phyloP scores from a whole-genome alignment of 1,284 basidiomycete genomes.

The Bondarzewia mesenterica region DNA sequence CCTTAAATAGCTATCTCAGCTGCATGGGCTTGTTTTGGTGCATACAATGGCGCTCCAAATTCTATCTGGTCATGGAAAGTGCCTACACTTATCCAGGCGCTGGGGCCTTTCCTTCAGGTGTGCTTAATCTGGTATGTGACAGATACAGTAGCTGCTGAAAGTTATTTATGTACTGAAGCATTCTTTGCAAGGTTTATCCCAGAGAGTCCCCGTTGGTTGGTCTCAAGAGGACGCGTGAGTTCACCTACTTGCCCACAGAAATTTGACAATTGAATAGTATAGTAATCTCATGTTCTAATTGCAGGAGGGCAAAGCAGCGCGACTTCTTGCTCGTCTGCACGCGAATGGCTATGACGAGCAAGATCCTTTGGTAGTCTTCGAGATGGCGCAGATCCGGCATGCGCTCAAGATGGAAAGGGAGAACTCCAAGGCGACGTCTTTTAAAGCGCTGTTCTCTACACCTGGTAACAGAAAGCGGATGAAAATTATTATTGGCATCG shows the following conservation, averaged over 20 bases:
- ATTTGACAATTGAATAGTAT: neutral
- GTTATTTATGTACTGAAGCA: neutral
- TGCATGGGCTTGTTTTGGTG: slow-evolving; percentile 46
- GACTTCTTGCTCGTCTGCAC: slow-evolving; percentile 57
- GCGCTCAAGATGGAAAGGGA: slow-evolving; percentile 53
- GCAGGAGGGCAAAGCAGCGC: slow-evolving; percentile 43
- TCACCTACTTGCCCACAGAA: neutral
- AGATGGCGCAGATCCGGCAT: slow-evolving; percentile 55
- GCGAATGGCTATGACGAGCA: slow-evolving; percentile 41
- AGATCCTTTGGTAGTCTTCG: slow-evolving; percentile 49
- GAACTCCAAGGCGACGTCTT: slow-evolving; percentile 37
- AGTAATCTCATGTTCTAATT: neutral
- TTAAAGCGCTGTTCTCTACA: slow-evolving; percentile 41
- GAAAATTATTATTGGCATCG: slow-evolving; percentile 48
- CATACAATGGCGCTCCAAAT: slow-evolving; percentile 36
- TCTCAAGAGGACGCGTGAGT: slow-evolving; percentile 49
- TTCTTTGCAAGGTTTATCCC: slow-evolving; percentile 46
- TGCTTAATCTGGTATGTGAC: slow-evolving; percentile 36
- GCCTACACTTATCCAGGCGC: slow-evolving; percentile 60
- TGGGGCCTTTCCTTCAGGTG: slow-evolving; percentile 57
- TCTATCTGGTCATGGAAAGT: slow-evolving; percentile 60
- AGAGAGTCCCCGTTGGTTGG: slow-evolving; percentile 62
- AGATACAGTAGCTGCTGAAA: neutral
- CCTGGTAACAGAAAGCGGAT: slow-evolving; percentile 54
- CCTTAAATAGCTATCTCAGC: slow-evolving; percentile 21